phyloP scores from a whole-genome alignment of 495 filamentous ascomycete species.

The Aspergillus bertholletiae region DNA sequence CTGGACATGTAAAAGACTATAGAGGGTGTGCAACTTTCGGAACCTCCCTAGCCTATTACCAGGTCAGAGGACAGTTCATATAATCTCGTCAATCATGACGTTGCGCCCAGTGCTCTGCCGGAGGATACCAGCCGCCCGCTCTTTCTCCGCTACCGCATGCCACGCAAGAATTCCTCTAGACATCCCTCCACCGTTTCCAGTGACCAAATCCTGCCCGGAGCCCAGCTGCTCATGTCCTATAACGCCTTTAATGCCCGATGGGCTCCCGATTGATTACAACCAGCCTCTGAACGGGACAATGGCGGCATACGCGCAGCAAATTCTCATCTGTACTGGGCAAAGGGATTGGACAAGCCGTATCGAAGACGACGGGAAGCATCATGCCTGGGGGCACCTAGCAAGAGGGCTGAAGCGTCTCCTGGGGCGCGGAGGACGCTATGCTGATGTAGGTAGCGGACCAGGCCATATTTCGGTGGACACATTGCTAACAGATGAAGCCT shows the following conservation, averaged over 20 bases:
- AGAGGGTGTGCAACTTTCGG: not conserved
- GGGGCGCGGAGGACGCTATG: slow-evolving; percentile 61
- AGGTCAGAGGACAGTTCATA: not conserved
- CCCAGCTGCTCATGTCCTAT: slow-evolving; percentile 68
- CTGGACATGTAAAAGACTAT: not conserved
- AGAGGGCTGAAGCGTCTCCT: slow-evolving; percentile 65
- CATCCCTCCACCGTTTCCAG: slow-evolving; percentile 40
- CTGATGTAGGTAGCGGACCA: slow-evolving; percentile 57
- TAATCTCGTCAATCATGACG: slow-evolving; percentile 3
- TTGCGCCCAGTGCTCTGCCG: slow-evolving; percentile 7
- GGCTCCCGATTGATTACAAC: slow-evolving; percentile 70
- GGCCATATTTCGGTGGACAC: not conserved
- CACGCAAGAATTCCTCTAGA: slow-evolving; percentile 24
- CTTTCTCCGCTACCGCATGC: slow-evolving; percentile 23
- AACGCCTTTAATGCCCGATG: slow-evolving; percentile 60
- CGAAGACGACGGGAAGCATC: slow-evolving; percentile 53
- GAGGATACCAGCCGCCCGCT: slow-evolving; percentile 11
- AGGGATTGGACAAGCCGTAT: slow-evolving; percentile 74
- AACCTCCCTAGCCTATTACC: not conserved
- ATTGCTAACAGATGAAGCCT: slow-evolving; percentile 50
- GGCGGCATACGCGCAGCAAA: slow-evolving; percentile 73
- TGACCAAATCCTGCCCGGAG: slow-evolving; percentile 62
- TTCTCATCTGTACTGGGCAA: slow-evolving; percentile 77
- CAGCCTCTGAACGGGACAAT: slow-evolving; percentile 70
- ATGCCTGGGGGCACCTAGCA: slow-evolving; percentile 56